A percentile compares a stretch with the other conserved stretches of the same genome.
phyloP scores from a whole-genome alignment of 306 rosid species.

The Gynostemma pentaphyllum region DNA sequence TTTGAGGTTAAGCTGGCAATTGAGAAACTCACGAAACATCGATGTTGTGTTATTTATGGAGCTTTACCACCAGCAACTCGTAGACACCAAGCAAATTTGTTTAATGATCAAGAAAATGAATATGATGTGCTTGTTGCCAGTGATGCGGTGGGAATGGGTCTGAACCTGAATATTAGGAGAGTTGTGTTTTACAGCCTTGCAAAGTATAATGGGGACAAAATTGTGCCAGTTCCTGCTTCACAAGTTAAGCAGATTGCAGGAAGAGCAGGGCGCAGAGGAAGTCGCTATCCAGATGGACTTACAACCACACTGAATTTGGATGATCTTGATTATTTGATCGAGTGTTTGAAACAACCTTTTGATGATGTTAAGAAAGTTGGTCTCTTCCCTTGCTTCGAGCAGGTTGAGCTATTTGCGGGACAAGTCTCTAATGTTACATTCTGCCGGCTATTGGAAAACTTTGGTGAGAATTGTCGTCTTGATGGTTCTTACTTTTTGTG shows the following conservation, averaged over 20 bases:
- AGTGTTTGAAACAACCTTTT: slow-evolving; percentile 82
- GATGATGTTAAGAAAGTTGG: slow-evolving; percentile 59
- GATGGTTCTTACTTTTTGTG: slow-evolving; percentile 79
- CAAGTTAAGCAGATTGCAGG: slow-evolving; percentile 97
- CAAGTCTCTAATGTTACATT: slow-evolving; percentile 43
- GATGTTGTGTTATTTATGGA: slow-evolving; percentile 84
- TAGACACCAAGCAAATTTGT: slow-evolving; percentile 72
- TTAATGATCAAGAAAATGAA: slow-evolving; percentile 68
- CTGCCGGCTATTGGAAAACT: slow-evolving; percentile 48
- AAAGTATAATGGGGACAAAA: slow-evolving; percentile 80
- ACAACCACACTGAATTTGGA: slow-evolving; percentile 64
- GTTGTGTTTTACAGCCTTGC: slow-evolving; percentile 68
- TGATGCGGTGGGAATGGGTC: slow-evolving; percentile 97
- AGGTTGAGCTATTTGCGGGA: slow-evolving; percentile 74
- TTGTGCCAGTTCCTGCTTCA: slow-evolving; percentile 70
- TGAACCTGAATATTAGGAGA: slow-evolving; percentile 86
- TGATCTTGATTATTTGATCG: slow-evolving; percentile 80
- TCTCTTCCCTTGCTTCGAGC: slow-evolving; percentile 72
- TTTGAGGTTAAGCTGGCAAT: slow-evolving; percentile 81
- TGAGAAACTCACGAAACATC: slow-evolving; percentile 65
- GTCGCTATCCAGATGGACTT: slow-evolving; percentile 77
- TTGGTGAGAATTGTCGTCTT: slow-evolving; percentile 63
- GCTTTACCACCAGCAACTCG: slow-evolving; percentile 93
- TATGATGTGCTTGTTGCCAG: slow-evolving; percentile 83
- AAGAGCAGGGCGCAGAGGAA: slow-evolving; percentile 94